phyloP scores from a whole-genome alignment of 805 yeast genomes.

The Cyberlindnera mycetangii region DNA sequence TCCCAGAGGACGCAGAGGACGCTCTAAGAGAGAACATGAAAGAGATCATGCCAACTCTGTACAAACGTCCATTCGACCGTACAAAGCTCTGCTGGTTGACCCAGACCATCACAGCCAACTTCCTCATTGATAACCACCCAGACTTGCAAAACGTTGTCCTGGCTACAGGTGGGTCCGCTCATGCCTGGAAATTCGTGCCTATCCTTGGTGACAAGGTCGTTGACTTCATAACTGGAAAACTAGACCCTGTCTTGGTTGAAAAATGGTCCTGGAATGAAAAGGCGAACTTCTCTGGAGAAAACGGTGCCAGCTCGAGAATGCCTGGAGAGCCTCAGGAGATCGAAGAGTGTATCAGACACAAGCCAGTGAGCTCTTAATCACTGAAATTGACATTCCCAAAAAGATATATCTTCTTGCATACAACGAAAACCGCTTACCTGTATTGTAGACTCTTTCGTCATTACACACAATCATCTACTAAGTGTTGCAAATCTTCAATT shows the following conservation, averaged over 20 bases:
- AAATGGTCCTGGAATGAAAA: constrained; percentile 19
- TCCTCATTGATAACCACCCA: constrained; percentile 30
- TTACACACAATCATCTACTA: too few species aligned
- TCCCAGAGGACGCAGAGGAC: constrained; percentile 14
- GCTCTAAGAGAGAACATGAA: constrained; percentile 30
- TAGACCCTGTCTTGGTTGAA: constrained; percentile 5
- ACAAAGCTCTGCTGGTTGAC: constrained; percentile 41
- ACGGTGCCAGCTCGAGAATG: constrained; percentile 14
- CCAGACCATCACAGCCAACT: constrained; percentile 31
- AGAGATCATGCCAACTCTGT: constrained; percentile 16
- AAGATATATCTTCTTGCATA: too few species aligned
- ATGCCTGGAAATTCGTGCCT: constrained; percentile 33
- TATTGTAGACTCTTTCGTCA: too few species aligned
- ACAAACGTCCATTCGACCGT: constrained; percentile 13
- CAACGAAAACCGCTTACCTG: too few species aligned
- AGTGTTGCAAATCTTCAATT: too few species aligned
- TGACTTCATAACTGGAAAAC: constrained; percentile 13
- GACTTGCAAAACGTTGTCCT: constrained; percentile 26
- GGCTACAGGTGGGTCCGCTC: constrained; percentile 35
- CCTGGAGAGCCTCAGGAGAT: constrained; percentile 14
- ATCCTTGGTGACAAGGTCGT: constrained; percentile 27
- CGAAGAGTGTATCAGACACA: background rate
- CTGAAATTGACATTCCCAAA: background rate
- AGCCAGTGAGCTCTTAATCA: background rate
- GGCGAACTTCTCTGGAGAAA: constrained; percentile 2